Conservation (phyloP, 2,329 filamentous ascomycete genomes). For the Claviceps sp. region DNA sequence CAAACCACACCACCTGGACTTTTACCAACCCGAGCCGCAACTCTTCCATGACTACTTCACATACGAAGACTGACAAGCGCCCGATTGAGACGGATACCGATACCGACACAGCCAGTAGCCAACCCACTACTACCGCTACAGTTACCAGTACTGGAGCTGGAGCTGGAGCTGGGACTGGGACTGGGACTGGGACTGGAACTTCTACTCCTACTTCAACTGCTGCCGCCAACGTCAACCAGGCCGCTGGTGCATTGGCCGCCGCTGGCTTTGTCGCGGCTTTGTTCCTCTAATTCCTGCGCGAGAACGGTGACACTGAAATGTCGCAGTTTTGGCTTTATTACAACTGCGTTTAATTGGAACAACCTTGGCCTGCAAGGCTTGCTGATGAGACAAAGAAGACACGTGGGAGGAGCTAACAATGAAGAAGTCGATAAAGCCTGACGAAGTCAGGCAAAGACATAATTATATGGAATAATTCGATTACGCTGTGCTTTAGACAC, state of each 20-base stretch:
- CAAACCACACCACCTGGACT: not conserved
- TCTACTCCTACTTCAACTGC: constrained; percentile 12
- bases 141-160: constrained; percentile 1
- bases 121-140: constrained; percentile 1
- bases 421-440: too few species aligned
- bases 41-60: constrained; percentile 1
- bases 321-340: too few species aligned
- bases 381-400: too few species aligned
- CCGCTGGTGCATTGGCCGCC: constrained; percentile 22
- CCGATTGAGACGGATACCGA: not conserved
- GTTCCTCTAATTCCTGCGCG: constrained; percentile 22
- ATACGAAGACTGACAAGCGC: not conserved
- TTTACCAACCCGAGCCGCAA: not conserved
- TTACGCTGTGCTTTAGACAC: too few species aligned
- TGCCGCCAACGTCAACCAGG: constrained; percentile 17
- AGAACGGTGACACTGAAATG: not conserved
- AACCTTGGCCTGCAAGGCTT: too few species aligned
- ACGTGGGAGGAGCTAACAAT: too few species aligned
- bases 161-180: too few species aligned
- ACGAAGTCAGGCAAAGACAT: too few species aligned
- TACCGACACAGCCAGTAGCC: not conserved
- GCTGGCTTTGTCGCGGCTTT: constrained; percentile 26
- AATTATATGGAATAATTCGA: too few species aligned
- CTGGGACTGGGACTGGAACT: too few species aligned
- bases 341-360: too few species aligned